Evolutionary conservation across 352 stramenopile genomes (phyloP).

Genomic region (Pythium sp.): DNA sequence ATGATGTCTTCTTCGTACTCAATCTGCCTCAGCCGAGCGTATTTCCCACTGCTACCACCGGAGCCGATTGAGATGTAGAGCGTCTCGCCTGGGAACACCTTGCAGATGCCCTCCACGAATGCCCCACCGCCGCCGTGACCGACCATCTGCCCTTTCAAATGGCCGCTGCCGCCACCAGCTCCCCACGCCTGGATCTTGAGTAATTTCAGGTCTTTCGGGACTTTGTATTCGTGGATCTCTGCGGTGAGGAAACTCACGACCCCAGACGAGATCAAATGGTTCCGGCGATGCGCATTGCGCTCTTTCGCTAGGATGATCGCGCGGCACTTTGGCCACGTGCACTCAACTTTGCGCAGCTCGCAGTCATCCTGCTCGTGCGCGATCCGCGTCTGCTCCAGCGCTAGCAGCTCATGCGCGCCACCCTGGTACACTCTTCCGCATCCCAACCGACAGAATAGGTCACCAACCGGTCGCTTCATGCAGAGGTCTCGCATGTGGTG

Average conservation of each 20-base stretch:
- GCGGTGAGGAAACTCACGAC: slow-evolving; percentile 59
- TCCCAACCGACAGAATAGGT: slow-evolving; percentile 53
- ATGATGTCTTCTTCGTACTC: slow-evolving; percentile 19
- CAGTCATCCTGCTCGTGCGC: slow-evolving; percentile 76
- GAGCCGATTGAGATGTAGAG: slow-evolving; percentile 58
- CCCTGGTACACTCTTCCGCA: slow-evolving; percentile 58
- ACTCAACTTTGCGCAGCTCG: slow-evolving; percentile 57
- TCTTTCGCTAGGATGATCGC: slow-evolving; percentile 50
- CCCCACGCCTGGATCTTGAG: slow-evolving; percentile 78
- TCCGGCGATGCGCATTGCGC: slow-evolving; percentile 54
- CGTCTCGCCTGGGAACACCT: slow-evolving; percentile 66
- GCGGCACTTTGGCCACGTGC: slow-evolving; percentile 69
- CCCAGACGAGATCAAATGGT: slow-evolving; percentile 57
- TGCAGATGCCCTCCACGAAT: slow-evolving; percentile 59
- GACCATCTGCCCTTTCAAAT: slow-evolving; percentile 42
- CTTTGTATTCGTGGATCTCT: slow-evolving; percentile 63
- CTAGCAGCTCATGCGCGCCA: slow-evolving; percentile 52
- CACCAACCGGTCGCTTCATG: slow-evolving; percentile 54
- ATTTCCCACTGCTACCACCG: slow-evolving; percentile 40
- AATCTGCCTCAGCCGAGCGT: slow-evolving; percentile 39
- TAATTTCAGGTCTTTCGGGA: slow-evolving; percentile 54
- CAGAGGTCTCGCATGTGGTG: slow-evolving; percentile 61
- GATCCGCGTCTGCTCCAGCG: slow-evolving; percentile 61
- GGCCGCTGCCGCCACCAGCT: slow-evolving; percentile 60
- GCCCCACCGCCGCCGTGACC: slow-evolving; percentile 63